Evolutionary conservation across 305 asterid genomes (phyloP).

Genomic region (Fraxinus floribunda): DNA sequence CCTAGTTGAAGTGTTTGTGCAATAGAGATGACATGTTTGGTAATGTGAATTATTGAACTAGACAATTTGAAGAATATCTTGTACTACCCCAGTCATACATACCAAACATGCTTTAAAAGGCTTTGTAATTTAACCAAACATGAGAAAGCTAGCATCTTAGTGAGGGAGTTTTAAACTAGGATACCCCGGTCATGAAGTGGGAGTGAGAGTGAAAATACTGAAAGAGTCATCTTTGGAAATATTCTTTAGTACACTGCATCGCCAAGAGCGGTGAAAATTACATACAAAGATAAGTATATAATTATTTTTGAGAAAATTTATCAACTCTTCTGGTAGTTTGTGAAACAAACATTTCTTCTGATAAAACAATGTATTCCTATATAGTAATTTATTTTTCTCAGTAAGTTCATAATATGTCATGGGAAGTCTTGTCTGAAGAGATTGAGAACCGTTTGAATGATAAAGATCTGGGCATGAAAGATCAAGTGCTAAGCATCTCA

Average conservation of each 20-base stretch:
- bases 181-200: background rate
- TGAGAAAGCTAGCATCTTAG: background rate
- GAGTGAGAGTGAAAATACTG: background rate
- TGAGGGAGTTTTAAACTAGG: background rate
- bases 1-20: too few species aligned
- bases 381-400: background rate
- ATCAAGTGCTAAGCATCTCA: background rate
- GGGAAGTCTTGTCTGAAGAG: background rate
- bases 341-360: background rate
- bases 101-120: background rate
- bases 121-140: background rate
- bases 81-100: background rate
- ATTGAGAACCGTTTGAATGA: background rate
- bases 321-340: background rate
- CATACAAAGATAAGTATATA: background rate
- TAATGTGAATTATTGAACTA: background rate
- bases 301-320: background rate
- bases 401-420: background rate
- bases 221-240: background rate
- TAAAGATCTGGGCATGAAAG: background rate
- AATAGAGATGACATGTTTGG: background rate
- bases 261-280: background rate
- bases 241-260: background rate
- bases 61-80: background rate
- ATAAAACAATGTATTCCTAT: background rate